phyloP scores from a whole-genome alignment of 257 asterid species.

The Primulina eburnea region DNA sequence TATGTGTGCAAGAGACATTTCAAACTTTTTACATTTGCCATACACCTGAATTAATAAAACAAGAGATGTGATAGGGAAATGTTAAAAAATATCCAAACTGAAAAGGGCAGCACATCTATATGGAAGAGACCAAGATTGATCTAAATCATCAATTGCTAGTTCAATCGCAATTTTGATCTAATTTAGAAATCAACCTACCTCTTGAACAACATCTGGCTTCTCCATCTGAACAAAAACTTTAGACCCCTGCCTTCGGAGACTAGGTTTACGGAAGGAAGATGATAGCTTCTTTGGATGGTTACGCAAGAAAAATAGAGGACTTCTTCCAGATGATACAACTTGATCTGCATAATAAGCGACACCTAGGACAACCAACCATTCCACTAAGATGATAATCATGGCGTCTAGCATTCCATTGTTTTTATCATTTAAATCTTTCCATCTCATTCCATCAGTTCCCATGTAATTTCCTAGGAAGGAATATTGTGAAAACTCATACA shows the following conservation, averaged over 20 bases:
- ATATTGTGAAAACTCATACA: slow-evolving; percentile 77
- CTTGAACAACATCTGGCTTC: slow-evolving; percentile 73
- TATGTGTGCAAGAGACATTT: no score
- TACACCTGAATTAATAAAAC: not conserved
- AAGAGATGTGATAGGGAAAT: not conserved
- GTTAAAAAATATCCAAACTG: not conserved
- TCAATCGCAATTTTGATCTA: not conserved
- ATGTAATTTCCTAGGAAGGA: slow-evolving; percentile 58
- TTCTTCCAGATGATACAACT: slow-evolving; percentile 66
- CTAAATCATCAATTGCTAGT: not conserved
- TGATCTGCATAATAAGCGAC: slow-evolving; percentile 75
- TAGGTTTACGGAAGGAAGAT: slow-evolving; percentile 59
- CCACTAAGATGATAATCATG: slow-evolving; percentile 63
- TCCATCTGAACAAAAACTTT: slow-evolving; percentile 73
- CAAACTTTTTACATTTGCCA: not conserved
- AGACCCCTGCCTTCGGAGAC: slow-evolving; percentile 65
- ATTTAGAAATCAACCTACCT: slow-evolving; percentile 44
- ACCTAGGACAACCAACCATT: slow-evolving; percentile 75
- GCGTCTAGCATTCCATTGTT: slow-evolving; percentile 72
- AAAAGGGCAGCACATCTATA: not conserved
- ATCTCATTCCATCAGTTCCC: slow-evolving; percentile 94
- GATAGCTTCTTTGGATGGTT: slow-evolving; percentile 45
- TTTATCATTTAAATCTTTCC: slow-evolving; percentile 68
- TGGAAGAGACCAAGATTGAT: slow-evolving; percentile 4
- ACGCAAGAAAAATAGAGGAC: slow-evolving; percentile 54